phyloP scores from a whole-genome alignment of 2,329 filamentous ascomycete species.

The Tolypocladium cylindrosporum region DNA sequence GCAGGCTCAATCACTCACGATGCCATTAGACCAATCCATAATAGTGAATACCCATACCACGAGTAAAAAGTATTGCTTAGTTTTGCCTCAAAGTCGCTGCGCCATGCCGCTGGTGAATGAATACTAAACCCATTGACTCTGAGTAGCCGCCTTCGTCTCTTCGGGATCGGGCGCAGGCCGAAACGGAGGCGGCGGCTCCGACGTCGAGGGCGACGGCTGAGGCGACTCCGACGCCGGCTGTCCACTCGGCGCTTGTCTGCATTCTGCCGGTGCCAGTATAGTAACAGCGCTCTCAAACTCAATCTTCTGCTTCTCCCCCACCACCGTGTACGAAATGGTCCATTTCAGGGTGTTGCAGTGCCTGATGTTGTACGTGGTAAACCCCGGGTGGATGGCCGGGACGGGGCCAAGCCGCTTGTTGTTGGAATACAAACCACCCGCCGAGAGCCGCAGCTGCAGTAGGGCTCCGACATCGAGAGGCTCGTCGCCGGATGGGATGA shows the following conservation, averaged over 20 bases:
- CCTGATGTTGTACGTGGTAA: conserved; percentile 16
- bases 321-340: conserved; percentile 1
- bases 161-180: too few relatives aligned
- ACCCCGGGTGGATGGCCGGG: conserved; percentile 6
- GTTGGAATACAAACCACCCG: background rate
- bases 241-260: background rate
- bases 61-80: too few relatives aligned
- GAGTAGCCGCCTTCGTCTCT: too few relatives aligned
- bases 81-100: too few relatives aligned
- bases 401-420: background rate
- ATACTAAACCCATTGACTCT: background rate
- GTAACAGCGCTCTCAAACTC: background rate
- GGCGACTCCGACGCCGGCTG: background rate
- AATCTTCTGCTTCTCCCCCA: background rate
- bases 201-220: background rate
- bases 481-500: conserved; percentile 2
- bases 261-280: background rate
- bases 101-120: background rate
- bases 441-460: conserved; percentile 1
- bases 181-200: background rate
- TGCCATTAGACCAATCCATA: too few relatives aligned
- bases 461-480: conserved; percentile 3
- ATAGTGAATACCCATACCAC: too few relatives aligned
- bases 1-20: too few relatives aligned
- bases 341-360: conserved; percentile 13